Percentiles rank a stretch among this genome's conserved stretches.
These are phyloP conservation scores for Pichia deserticola DNA, from an alignment of 805 yeast genomes.

Conservation along the genomic window DNA sequence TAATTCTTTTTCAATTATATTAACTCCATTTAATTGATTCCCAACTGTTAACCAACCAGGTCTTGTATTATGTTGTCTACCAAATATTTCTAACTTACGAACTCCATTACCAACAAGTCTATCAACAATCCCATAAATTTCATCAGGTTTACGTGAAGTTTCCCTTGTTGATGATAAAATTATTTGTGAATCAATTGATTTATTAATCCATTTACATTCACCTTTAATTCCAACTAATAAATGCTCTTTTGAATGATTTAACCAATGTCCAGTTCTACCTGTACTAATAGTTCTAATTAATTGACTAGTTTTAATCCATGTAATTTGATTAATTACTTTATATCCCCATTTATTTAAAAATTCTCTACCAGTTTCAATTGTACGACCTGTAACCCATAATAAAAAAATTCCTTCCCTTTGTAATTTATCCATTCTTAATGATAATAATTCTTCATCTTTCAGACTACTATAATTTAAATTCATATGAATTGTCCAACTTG, in stretches of 20 bases:
- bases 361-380: conserved; percentile 79
- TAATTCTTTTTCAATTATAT: conserved; percentile 53
- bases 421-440: conserved; percentile 55
- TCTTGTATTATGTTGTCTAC: conserved; percentile 76
- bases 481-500: conserved; percentile 97
- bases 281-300: conserved; percentile 84
- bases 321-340: conserved; percentile 62
- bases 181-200: conserved; percentile 62
- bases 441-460: conserved; percentile 65
- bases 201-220: conserved; percentile 60
- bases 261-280: conserved; percentile 96
- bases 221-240: conserved; percentile 82
- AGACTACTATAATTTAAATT: conserved; percentile 68
- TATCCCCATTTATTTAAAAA: conserved; percentile 83
- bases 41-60: conserved; percentile 91
- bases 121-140: conserved; percentile 78
- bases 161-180: conserved; percentile 82
- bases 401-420: conserved; percentile 81
- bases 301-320: conserved; percentile 91
- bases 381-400: conserved; percentile 94
- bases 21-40: conserved; percentile 59
- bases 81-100: conserved; percentile 82
- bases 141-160: conserved; percentile 88
- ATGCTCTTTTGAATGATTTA: conserved; percentile 92
- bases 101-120: conserved; percentile 71